Percentiles rank a stretch among this genome's conserved stretches.
These are phyloP conservation scores for Pestalotiopsis fici DNA, from an alignment of 2,329 filamentous ascomycete genomes.

Conservation along the genomic window DNA sequence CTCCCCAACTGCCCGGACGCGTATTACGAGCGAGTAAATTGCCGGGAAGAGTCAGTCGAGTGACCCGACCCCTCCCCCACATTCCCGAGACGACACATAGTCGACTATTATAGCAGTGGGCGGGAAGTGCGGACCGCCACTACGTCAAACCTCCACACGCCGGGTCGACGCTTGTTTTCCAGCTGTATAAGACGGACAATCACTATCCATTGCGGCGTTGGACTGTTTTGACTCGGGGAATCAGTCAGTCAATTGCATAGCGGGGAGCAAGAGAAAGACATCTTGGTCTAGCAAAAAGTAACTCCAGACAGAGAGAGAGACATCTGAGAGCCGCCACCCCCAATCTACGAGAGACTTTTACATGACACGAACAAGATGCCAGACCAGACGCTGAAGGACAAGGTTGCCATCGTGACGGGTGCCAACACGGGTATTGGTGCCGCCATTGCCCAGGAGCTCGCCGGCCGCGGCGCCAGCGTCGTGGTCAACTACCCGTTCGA, in stretches of 20 bases:
- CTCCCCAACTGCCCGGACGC: background rate
- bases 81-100: background rate
- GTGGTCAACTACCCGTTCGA: slow-evolving; percentile 50
- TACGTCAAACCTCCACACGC: background rate
- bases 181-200: background rate
- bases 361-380: background rate
- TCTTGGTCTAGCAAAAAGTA: background rate
- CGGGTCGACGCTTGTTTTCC: background rate
- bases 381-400: slow-evolving; percentile 48
- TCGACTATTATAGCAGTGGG: background rate
- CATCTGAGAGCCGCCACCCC: background rate
- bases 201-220: background rate
- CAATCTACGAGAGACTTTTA: background rate
- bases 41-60: background rate
- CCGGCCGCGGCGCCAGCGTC: slow-evolving; percentile 44
- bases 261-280: background rate
- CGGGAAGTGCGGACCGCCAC: background rate
- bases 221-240: background rate
- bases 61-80: slow-evolving; percentile 2
- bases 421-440: slow-evolving; percentile 45
- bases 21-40: background rate
- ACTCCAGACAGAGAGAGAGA: background rate
- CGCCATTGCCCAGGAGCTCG: slow-evolving; percentile 43
- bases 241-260: background rate
- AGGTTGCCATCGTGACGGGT: slow-evolving; percentile 53